phyloP scores from a whole-genome alignment of 163 green algal genomes.

The Scenedesmus sp. region DNA sequence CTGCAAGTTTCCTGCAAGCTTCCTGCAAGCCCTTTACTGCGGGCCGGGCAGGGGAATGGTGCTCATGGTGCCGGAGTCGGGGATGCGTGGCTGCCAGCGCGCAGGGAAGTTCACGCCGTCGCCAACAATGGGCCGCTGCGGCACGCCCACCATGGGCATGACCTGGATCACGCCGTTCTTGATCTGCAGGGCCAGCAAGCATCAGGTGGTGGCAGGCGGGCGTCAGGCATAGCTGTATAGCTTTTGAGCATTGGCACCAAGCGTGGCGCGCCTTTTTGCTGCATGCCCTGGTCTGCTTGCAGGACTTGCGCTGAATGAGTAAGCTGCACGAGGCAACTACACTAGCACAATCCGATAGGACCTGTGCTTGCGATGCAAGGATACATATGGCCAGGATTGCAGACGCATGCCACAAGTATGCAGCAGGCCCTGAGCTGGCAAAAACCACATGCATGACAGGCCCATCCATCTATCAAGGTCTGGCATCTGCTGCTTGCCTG shows the following conservation, averaged over 20 bases:
- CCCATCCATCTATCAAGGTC: neutral
- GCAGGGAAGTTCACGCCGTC: conserved; percentile 39
- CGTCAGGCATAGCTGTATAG: neutral
- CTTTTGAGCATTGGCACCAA: neutral
- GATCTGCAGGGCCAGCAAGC: conserved; percentile 5
- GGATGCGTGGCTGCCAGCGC: conserved; percentile 49
- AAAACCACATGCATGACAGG: too few species aligned
- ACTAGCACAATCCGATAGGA: too few species aligned
- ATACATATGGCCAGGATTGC: too few species aligned
- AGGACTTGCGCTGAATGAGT: too few species aligned
- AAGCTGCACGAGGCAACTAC: too few species aligned
- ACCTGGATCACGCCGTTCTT: conserved; percentile 37
- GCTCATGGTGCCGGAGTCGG: conserved; percentile 6
- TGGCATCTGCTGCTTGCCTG: neutral
- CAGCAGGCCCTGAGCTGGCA: neutral
- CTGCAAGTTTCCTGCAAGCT: too few species aligned
- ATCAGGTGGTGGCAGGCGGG: neutral
- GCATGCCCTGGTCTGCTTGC: neutral
- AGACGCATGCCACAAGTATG: too few species aligned
- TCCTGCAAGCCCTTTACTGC: neutral
- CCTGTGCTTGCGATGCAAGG: too few species aligned
- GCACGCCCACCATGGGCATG: conserved; percentile 5
- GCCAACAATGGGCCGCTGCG: neutral
- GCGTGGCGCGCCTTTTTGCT: neutral
- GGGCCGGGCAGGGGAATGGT: neutral